Evolutionary conservation across 495 filamentous ascomycete genomes (phyloP), one percentile per base, ranked within the genome.

Genomic region (Elasticomyces elasticus): DNA sequence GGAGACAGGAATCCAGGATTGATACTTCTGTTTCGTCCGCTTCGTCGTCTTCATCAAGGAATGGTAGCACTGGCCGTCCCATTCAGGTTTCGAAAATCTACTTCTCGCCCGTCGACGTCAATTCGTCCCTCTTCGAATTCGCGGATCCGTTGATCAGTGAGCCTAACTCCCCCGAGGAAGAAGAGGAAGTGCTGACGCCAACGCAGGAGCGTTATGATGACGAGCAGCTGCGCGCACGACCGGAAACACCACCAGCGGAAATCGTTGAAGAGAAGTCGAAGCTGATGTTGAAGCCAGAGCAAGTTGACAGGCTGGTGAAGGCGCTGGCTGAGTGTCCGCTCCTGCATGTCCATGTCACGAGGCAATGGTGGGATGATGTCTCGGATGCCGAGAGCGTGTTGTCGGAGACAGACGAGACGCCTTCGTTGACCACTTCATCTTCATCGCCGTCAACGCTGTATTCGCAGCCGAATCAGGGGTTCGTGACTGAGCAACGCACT

Each of bases 171-270:
- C 30, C 30, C 7, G 6, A 24, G 11, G 20, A 31, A 24, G 13
- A 40, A 28, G 30, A 30, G 30, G 33, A 38, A 17, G 5, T 4
- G 27, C 44, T 42, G 44, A 58, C 55, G 33, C 55, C 55, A 4
- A 58, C 55, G 31, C 48, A 59, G 56, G 42, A 42, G 45, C 25
- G 41, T 2, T 53, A 54, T 24, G 28, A 55, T 49, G 56, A 35
- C 12, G 51, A 24, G 38, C 26, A 23, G 15, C 22, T 4, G 26
- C 28, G 38, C 24, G 25, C 20, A 27, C 20, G n/a, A 25, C 9
- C 15, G 6, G 9, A 7, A 24, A 19, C 5, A 24, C 12, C n/a
- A 54, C 15, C 42, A 43, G 33, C 26, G 27, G n/a, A n/a, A n/a
- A n/a, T n/a, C 5, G 13, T 17, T 12, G 33, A 7, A 23, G 6